Base-by-base conservation (phyloP, 2,329 filamentous ascomycete species). In the Colletotrichum aenigma region DNA sequence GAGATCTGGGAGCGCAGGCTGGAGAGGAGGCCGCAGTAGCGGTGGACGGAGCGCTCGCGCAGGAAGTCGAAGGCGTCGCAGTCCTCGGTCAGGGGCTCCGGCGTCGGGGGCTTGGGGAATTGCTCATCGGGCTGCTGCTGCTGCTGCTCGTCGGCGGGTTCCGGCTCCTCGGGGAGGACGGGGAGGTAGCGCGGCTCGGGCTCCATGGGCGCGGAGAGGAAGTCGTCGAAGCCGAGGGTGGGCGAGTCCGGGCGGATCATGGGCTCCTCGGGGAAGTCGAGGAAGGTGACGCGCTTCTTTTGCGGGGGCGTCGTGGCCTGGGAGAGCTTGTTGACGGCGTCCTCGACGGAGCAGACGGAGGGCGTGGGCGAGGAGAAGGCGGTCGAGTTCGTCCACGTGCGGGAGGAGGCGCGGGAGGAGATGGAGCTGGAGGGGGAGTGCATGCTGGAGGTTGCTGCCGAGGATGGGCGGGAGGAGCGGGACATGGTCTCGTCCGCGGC, bases 221-320 rank as follows among this genome's bases (percentile, higher is more conserved):
- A 83, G 77, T 88, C 88, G 67, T 89, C 88, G 71, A 90, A 87
- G 13, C 91, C 91, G 7, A 92, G 87, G 0, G 91, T 92, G 2
- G 91, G 91, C 5, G 90, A 92, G 78, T 92, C 91, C 0, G 90
- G 91, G 10, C 91, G 89, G 75, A 91, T 86, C 36, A 87, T 83
- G 24, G 89, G 88, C 78, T 90, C 85, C 18, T 84, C 81, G 36
- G 78, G 80, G 74, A 85, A 87, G 56, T 85, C 82, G 43, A 78
- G 80, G 72, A 86, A 88, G 48, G 82, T 83, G 36, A 87, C 85
- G 26, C 83, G 83, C 79, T 86, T 87, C 81, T 84, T 86, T 43
- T 79, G 80, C 65, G 36, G 76, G 26, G 38, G 69, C 52, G 71
- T 55, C 7, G 52, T 36, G 21, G 38, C 38, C 28, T 70, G 71